phyloP scores from a whole-genome alignment of 345 rosid species.

The Balakata baccata region DNA sequence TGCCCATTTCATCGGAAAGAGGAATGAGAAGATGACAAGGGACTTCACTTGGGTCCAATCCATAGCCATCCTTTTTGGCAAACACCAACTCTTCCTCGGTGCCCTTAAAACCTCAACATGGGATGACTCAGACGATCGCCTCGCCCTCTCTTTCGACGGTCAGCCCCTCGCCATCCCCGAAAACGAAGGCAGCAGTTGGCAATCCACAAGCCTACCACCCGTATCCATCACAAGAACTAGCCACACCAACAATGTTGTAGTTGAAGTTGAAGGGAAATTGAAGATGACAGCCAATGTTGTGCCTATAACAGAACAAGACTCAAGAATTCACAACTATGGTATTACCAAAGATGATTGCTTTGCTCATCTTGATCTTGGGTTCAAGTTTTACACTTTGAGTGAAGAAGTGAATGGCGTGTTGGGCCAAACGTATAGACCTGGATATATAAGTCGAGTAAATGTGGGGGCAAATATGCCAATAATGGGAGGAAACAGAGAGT shows the following conservation, averaged over 20 bases:
- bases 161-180: slow-evolving; percentile 24
- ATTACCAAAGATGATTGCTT: slow-evolving; percentile 57
- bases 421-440: slow-evolving; percentile 55
- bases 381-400: slow-evolving; percentile 48
- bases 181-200: slow-evolving; percentile 38
- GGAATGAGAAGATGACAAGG: slow-evolving; percentile 44
- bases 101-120: slow-evolving; percentile 54
- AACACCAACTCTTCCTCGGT: slow-evolving; percentile 46
- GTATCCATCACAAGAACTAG: slow-evolving; percentile 35
- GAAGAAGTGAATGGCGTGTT: slow-evolving; percentile 52
- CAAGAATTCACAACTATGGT: slow-evolving; percentile 53
- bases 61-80: slow-evolving; percentile 45
- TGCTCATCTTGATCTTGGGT: slow-evolving; percentile 64
- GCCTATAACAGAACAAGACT: slow-evolving; percentile 53
- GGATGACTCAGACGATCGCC: slow-evolving; percentile 46
- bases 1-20: slow-evolving; percentile 53
- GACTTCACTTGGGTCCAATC: slow-evolving; percentile 68
- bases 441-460: slow-evolving; percentile 52
- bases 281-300: slow-evolving; percentile 50
- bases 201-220: slow-evolving; percentile 15
- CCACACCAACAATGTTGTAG: slow-evolving; percentile 34
- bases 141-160: slow-evolving; percentile 41
- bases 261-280: slow-evolving; percentile 43
- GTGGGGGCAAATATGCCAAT: slow-evolving; percentile 63
- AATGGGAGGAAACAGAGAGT: slow-evolving; percentile 56